Evolutionary conservation across 495 filamentous ascomycete species (phyloP).

Genomic region (Chaetomidium leptoderma): DNA sequence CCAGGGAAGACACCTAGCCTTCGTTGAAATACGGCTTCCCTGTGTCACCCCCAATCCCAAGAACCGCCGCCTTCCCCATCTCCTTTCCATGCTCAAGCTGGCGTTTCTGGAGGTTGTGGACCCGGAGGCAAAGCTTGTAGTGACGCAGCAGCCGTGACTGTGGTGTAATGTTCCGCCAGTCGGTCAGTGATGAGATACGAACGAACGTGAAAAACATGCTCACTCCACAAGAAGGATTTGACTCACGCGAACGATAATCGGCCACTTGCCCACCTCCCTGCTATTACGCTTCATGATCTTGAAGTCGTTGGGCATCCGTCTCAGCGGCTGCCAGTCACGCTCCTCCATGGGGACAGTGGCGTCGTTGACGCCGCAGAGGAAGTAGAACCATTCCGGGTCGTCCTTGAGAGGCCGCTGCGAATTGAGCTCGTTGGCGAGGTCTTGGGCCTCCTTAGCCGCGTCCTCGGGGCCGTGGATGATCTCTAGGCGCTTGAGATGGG

Average conservation of each 20-base stretch:
- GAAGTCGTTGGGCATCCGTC: neutral
- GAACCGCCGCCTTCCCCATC: neutral
- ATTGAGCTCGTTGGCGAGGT: neutral
- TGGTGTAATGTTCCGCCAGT: neutral
- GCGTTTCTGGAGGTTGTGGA: neutral
- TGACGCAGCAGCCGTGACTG: neutral
- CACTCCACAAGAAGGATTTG: no score
- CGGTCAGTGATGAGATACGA: neutral
- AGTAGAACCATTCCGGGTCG: slow-evolving; percentile 3
- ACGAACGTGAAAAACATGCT: no score
- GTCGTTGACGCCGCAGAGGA: neutral
- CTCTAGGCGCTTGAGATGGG: neutral
- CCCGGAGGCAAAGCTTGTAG: neutral
- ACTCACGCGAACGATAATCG: slow-evolving; percentile 6
- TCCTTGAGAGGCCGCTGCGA: neutral
- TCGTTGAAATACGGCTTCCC: neutral
- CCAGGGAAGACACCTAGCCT: slow-evolving; percentile 4
- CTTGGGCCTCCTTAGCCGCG: neutral
- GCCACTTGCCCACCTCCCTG: neutral
- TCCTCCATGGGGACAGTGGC: neutral
- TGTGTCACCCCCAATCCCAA: neutral
- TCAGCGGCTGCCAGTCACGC: neutral
- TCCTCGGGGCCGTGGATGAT: slow-evolving; percentile 1
- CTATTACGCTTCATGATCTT: slow-evolving; percentile 6
- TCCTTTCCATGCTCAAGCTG: neutral